Evolutionary conservation across 2,329 filamentous ascomycete species (phyloP), one percentile per base, ranked within the genome.

Genomic region (Colletotrichum tanaceti): DNA sequence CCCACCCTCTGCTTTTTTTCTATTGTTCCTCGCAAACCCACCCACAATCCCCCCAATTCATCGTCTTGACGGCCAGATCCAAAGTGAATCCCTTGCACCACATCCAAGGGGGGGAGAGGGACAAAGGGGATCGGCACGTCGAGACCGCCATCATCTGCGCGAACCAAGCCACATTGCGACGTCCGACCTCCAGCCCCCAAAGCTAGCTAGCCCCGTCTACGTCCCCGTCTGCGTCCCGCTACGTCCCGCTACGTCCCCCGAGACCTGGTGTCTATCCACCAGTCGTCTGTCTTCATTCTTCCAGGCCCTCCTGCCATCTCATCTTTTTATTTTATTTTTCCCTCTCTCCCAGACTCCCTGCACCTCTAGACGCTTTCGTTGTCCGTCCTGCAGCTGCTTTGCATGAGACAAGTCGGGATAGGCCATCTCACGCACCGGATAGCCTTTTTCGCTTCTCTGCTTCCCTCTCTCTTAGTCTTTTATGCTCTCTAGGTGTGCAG

Each of bases 161-260:
- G 54, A 47, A 55, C 43, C 47, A 65, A 65, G 61, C 61, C 65
- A 59, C 47, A 53, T 54, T 68, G 65, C 65, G 53, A 68, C 65
- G 53, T 57, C 61, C 65, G 41, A 50, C 61, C 46, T 68, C 50
- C 65, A 68, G 65, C 61, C 65, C 65, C 65, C 53, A 52, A 64
- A 20, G n/a, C n/a, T n/a, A n/a, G 6, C 58, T 52, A 41, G 39
- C 22, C 44, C 44, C 32, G 44, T 53, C 50, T 38, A 28, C 50
- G 49, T 53, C 28, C 49, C 49, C 49, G 18, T 38, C 49, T 5
- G 28, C 28, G 28, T 16, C 38, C 38, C 38, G 39, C 16, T 16
- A 41, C 39, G 39, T 41, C 39, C 39, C 16, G 13, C 39, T 35
- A 6, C 49, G 32, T 55, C 43, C n/a, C 38, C 65, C 49, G 54